Base-by-base conservation (phyloP, 495 filamentous ascomycete species). In the Aspergillus olivimuriae region DNA sequence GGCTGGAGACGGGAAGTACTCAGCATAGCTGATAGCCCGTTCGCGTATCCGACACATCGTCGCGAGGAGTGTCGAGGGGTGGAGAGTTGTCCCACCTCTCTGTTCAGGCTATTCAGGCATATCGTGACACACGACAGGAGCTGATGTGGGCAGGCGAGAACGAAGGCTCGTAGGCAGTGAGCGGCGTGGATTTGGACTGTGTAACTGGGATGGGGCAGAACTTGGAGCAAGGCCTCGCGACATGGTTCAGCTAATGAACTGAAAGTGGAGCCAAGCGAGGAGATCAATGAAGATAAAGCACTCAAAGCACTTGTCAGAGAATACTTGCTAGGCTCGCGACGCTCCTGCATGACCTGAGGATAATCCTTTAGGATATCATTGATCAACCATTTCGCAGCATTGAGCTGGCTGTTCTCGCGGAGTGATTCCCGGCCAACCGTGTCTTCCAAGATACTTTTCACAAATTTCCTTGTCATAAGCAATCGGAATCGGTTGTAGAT, bases 311-410 rank as follows among this genome's bases (percentile, higher is more conserved):
- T 84, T 21, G 82, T 81, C 30, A 99, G 60, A 2, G 84, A 82
- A 54, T 94, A 83, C 56, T 99, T 99, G 43, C 76, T 82, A 15
- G 94, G 92, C 52, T 96, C 91, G 1, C 87, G 80, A 35, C 84
- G 80, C 53, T 99, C 92, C 60, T 94, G 94, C 37, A 97, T 67
- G 10, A 85, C 86, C 57, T 95, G 88, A 2, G 92, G 94, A 39
- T 92, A 97, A 54, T 97, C 92, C 61, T 94, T 97, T 33, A 97
- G 75, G 34, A 94, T 73, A 46, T 87, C 81, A 57, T 95, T 96
- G 53, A 95, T 76, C 36, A 99, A 66, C 48, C 76, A 80, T 48
- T 80, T 88, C 4, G 89, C 86, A 22, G 87, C 89, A 52, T 80
- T 81, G 37, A 86, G 70, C 48, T 94, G 89, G 4, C 88, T 90